phyloP scores from a whole-genome alignment of 257 asterid genomes.

The Thymus quinquecostatus region DNA sequence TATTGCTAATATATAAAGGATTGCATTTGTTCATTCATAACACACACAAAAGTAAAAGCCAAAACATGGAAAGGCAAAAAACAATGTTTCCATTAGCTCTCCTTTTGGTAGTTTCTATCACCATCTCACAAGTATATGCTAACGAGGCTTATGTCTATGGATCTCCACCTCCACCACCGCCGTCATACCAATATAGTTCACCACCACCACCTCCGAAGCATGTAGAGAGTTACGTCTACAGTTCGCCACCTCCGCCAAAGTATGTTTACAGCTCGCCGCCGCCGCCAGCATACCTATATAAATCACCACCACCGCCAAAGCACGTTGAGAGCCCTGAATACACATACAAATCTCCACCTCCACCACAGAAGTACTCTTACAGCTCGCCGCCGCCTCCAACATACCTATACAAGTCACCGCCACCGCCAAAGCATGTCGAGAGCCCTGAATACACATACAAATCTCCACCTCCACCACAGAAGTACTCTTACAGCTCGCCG shows the following conservation, averaged over 20 bases:
- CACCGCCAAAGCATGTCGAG: too few relatives aligned
- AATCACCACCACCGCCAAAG: not conserved
- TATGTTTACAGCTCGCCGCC: not conserved
- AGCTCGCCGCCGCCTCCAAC: too few relatives aligned
- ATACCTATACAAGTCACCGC: too few relatives aligned
- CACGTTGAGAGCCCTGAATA: too few relatives aligned
- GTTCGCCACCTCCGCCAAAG: too few relatives aligned
- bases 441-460: too few relatives aligned
- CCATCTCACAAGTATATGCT: not conserved
- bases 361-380: too few relatives aligned
- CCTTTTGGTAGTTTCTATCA: not conserved
- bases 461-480: too few relatives aligned
- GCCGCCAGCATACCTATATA: not conserved
- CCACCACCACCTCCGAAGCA: not conserved
- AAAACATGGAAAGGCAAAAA: not conserved
- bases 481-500: too few relatives aligned
- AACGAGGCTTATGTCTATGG: not conserved
- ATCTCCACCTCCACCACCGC: not conserved
- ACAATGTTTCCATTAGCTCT: not conserved
- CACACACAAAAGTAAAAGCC: not conserved
- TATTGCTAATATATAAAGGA: not conserved
- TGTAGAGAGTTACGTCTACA: not conserved
- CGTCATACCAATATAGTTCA: too few relatives aligned
- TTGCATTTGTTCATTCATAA: not conserved
- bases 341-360: too few relatives aligned